These are phyloP conservation scores for Amaranthus tricolor DNA, from an alignment of 179 eudicot species.

Conservation along the genomic window DNA sequence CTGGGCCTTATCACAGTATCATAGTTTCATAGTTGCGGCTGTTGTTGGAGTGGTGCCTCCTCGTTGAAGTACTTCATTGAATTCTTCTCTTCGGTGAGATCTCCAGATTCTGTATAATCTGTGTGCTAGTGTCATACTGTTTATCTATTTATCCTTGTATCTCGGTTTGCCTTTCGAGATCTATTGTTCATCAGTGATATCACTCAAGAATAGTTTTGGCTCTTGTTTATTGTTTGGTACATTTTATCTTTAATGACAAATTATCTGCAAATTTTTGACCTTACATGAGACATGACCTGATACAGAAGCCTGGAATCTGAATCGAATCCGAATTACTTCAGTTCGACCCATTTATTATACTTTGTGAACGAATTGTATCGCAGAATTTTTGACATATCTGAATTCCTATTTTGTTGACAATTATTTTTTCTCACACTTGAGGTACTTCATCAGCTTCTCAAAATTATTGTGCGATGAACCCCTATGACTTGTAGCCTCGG, in stretches of 20 bases:
- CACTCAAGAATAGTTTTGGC: neutral
- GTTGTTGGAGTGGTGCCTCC: neutral
- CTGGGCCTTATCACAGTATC: neutral
- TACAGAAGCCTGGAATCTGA: no score
- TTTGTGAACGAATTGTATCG: no score
- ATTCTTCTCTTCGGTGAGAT: neutral
- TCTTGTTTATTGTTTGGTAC: no score
- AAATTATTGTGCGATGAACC: constrained; percentile 31
- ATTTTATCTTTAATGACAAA: no score
- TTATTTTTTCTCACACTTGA: neutral
- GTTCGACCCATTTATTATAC: no score
- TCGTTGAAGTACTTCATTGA: neutral
- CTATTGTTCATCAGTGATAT: neutral
- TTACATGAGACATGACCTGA: no score
- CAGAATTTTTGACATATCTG: no score
- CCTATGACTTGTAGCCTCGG: constrained; percentile 29
- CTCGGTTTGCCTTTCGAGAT: neutral
- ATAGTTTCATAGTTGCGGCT: neutral
- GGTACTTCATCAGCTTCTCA: constrained; percentile 18
- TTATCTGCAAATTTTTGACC: no score
- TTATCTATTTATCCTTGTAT: neutral
- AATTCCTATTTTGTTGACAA: no score
- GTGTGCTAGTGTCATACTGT: neutral
- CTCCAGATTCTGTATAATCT: neutral
- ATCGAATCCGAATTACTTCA: no score